phyloP scores from a whole-genome alignment of 1,284 basidiomycete genomes.

The Sphaerobolus stellatus region DNA sequence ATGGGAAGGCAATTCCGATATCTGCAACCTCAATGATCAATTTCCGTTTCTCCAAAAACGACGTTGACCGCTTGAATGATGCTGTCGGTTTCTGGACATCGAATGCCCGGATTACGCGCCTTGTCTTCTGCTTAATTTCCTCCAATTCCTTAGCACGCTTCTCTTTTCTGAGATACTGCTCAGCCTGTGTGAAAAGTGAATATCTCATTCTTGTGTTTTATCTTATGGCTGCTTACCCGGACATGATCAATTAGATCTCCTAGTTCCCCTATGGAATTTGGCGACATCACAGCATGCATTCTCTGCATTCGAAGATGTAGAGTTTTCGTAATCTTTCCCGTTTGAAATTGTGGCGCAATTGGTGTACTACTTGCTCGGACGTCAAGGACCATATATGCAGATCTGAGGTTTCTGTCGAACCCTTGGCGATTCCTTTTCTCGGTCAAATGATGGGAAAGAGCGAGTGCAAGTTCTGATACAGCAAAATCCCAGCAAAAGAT shows the following conservation, averaged over 20 bases:
- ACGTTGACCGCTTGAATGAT: conserved; percentile 34
- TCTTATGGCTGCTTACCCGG: conserved; percentile 48
- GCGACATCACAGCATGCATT: conserved; percentile 89
- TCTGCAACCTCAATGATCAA: conserved; percentile 65
- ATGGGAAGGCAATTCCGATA: conserved; percentile 84
- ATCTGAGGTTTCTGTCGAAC: conserved; percentile 63
- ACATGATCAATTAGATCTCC: conserved; percentile 84
- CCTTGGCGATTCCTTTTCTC: conserved; percentile 31
- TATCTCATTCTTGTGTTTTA: neutral
- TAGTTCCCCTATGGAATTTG: conserved; percentile 84
- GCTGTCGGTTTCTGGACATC: conserved; percentile 55
- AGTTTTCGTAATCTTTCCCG: conserved; percentile 27
- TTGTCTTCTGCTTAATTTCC: conserved; percentile 80
- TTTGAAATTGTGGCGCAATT: neutral
- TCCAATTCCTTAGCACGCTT: conserved; percentile 73
- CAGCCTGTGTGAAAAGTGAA: conserved; percentile 47
- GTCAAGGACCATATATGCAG: conserved; percentile 83
- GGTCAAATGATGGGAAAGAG: conserved; percentile 60
- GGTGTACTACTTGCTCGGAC: conserved; percentile 47
- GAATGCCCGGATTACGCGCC: conserved; percentile 68
- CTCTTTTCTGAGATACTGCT: conserved; percentile 70
- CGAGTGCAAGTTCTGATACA: conserved; percentile 70
- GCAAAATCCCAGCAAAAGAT: conserved; percentile 58
- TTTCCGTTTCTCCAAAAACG: conserved; percentile 68
- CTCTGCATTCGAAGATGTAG: conserved; percentile 64